Evolutionary conservation across 208 protist species (phyloP), one percentile per base, ranked within the genome.

Genomic region (Acanthamoeba divionensis): DNA sequence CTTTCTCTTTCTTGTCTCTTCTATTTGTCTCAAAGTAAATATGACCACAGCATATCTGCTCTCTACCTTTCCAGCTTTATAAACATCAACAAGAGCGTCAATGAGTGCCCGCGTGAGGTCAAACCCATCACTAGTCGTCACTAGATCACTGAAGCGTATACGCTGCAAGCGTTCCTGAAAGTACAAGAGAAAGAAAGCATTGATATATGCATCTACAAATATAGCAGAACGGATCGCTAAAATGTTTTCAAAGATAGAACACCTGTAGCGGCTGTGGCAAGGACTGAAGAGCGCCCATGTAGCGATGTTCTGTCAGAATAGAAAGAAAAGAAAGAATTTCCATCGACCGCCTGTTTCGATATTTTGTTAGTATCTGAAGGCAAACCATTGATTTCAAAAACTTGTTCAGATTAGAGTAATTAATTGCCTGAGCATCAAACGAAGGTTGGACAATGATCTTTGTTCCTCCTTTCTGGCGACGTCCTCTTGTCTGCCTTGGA

Each of bases 51-150:
- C n/a, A n/a, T n/a, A n/a, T n/a, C n/a, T n/a, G n/a, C n/a, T 60
- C 18, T 83, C 52, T 15, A 29, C 73, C n/a, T 55, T 63, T 33
- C 73, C 31, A 0, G 44, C 73, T 54, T 55, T 83, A 54, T 83
- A 83, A 10, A 41, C 26, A 36, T 33, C 63, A 21, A 83, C 41
- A 36, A 83, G 52, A 15, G 73, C 73, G 21, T 83, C 52, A 36
- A 83, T 44, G 48, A 83, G 52, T 26, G 52, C 21, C 2, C 73
- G 73, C 44, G 73, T 83, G 73, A 83, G 73, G 13, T 83, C 73
- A 29, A 83, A 83, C 5, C 73, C 73, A 33, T 55, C 73, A 8
- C 12, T 15, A 13, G 73, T 83, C 7, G 73, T 83, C 21, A 83
- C 38, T 54, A 83, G 31, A 1, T 83, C 73, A 26, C 48, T 24